A percentile compares a stretch with the other conserved stretches of the same genome.
Evolutionary conservation across 78 protist genomes (phyloP).

Genomic region (Dictyostelium discoideum): DNA sequence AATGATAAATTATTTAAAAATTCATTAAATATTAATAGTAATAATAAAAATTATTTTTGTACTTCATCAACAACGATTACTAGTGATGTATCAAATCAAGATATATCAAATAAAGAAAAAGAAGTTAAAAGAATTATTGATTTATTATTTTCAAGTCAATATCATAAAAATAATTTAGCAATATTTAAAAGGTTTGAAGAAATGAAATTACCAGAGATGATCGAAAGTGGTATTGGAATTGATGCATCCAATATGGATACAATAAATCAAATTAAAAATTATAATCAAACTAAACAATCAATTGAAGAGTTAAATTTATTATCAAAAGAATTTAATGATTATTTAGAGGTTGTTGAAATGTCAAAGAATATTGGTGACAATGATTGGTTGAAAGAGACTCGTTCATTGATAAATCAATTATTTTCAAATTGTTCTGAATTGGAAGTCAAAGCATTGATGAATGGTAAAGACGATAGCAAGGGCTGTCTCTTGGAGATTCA

Average conservation of each 20-base stretch:
- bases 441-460: constrained; percentile 11
- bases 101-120: neutral
- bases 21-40: neutral
- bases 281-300: neutral
- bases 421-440: neutral
- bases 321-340: neutral
- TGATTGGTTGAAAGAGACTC: neutral
- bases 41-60: neutral
- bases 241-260: neutral
- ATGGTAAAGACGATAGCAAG: constrained; percentile 9
- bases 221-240: neutral
- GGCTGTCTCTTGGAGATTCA: constrained; percentile 44
- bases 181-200: neutral
- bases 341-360: neutral
- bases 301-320: neutral
- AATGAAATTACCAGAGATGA: neutral
- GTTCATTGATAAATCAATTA: neutral
- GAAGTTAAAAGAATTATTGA: constrained; percentile 32
- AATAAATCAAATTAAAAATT: neutral
- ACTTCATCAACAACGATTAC: neutral
- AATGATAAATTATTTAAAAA: neutral
- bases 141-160: neutral
- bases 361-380: constrained; percentile 1
- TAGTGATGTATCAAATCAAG: neutral
- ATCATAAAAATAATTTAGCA: neutral